Evolutionary conservation across 768 basidiomycete genomes (phyloP).

Genomic region (Boletus pseudo-olivaceus): DNA sequence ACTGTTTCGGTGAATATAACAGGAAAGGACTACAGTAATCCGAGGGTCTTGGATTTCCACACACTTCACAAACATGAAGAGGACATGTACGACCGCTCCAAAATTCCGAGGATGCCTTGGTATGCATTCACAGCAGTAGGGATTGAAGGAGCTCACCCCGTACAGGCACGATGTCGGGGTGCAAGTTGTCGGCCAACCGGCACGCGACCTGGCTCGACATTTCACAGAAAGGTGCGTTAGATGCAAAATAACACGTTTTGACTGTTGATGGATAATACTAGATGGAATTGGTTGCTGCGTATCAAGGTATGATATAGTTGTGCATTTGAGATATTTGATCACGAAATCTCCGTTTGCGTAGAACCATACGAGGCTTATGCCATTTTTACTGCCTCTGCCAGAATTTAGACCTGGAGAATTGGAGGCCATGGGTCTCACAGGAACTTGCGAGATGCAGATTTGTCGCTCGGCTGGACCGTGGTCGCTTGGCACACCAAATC

Average conservation of each 20-base stretch:
- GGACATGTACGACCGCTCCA: slow-evolving; percentile 91
- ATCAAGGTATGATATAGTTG: slow-evolving; percentile 65
- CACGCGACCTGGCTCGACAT: slow-evolving; percentile 90
- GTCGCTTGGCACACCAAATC: slow-evolving; percentile 88
- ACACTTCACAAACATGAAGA: slow-evolving; percentile 85
- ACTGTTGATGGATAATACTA: slow-evolving; percentile 27
- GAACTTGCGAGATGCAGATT: slow-evolving; percentile 96
- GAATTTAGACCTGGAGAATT: slow-evolving; percentile 87
- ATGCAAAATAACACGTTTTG: not conserved
- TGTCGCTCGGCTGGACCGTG: slow-evolving; percentile 94
- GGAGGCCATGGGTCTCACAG: slow-evolving; percentile 74
- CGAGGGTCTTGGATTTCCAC: slow-evolving; percentile 82
- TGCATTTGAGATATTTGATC: not conserved
- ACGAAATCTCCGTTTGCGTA: slow-evolving; percentile 26
- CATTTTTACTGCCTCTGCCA: slow-evolving; percentile 88
- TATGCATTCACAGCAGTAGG: slow-evolving; percentile 32
- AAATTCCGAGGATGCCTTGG: slow-evolving; percentile 96
- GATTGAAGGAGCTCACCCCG: not conserved
- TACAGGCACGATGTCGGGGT: slow-evolving; percentile 93
- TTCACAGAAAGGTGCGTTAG: slow-evolving; percentile 78
- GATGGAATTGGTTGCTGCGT: slow-evolving; percentile 92
- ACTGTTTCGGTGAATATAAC: not conserved
- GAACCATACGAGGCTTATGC: slow-evolving; percentile 92
- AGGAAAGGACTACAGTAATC: slow-evolving; percentile 97
- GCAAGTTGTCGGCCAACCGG: slow-evolving; percentile 96